Base-by-base conservation (phyloP, 225 moss, liverwort and hornwort genomes). In the Sphagnum tenellum region DNA sequence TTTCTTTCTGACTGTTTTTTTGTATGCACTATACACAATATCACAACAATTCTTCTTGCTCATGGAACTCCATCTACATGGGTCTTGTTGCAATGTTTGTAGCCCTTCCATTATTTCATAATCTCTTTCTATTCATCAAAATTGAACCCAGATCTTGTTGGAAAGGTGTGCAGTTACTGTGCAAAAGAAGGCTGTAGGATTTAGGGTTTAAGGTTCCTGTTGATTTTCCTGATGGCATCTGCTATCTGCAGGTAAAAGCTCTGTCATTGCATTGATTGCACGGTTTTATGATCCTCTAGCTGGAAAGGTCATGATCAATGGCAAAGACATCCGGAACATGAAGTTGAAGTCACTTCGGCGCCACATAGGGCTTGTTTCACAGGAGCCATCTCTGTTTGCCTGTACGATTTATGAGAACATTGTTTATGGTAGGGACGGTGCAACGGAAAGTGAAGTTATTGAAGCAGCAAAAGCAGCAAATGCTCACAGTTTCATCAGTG, bases 281-380 rank as follows among this genome's bases (percentile, higher is more conserved):
- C 66, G 83, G 47, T 83, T 80, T 56, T 83, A 83, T 53, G 83
- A 83, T 50, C 83, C 83, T 45, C 56, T 71, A 10, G 74, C 63
- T 44, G 83, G 83, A 9, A 74, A 74, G 69, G 83, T 83, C 47
- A 69, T 79, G 12, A 79, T 83, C 5, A 79, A 83, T 67, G 77
- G 79, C 29, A 57, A 69, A 0, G 79, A 83, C 63, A 79, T 83
- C 12, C 66, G 56, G 50, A 77, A 67, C 64, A 69, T 83, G 10
- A 71, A 79, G 44, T 59, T 83, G 7, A 68, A 76, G 12, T 74
- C 76, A 0, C 59, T 83, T n/a, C 68, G 83, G 47, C 74, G 68
- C 9, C 83, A 83, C 60, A 79, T 83, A 4, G 83, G 83, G 53
- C 67, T 79, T 46, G 83, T 83, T 10, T 76, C 76, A 55, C 83